phyloP scores from a whole-genome alignment of 371 early-diverging fungal species.

The Mortierella sp. region DNA sequence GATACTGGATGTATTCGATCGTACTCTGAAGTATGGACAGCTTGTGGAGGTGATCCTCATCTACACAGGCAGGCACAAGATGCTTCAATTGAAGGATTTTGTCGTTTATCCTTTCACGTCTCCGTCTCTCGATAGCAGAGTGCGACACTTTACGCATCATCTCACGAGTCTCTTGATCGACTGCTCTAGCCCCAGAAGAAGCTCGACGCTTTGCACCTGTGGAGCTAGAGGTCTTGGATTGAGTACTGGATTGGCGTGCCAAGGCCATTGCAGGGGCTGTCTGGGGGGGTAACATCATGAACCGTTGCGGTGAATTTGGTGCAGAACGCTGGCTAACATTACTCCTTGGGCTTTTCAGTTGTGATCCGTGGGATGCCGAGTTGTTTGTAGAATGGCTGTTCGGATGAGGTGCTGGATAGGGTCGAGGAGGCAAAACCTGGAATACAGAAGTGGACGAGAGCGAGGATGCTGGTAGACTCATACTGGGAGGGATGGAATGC shows the following conservation, averaged over 20 bases:
- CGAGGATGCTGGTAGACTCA: slow-evolving; percentile 30
- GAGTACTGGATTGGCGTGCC: slow-evolving; percentile 17
- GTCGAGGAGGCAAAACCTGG: slow-evolving; percentile 16
- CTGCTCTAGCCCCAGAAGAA: slow-evolving; percentile 21
- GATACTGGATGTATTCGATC: slow-evolving; percentile 77
- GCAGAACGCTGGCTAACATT: slow-evolving; percentile 13
- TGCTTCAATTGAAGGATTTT: slow-evolving; percentile 62
- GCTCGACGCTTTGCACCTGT: slow-evolving; percentile 23
- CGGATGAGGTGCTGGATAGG: slow-evolving; percentile 26
- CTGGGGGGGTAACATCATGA: slow-evolving; percentile 45
- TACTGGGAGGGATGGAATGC: slow-evolving; percentile 17
- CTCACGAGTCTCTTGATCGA: slow-evolving; percentile 56
- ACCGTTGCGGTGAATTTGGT: slow-evolving; percentile 26
- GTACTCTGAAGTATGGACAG: slow-evolving; percentile 78
- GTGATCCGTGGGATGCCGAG: slow-evolving; percentile 3
- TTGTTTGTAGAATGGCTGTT: background rate
- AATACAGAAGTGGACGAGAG: slow-evolving; percentile 33
- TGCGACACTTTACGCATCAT: slow-evolving; percentile 76
- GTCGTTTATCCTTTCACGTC: slow-evolving; percentile 83
- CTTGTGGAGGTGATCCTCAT: slow-evolving; percentile 78
- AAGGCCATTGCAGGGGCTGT: slow-evolving; percentile 25
- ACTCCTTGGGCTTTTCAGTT: slow-evolving; percentile 6
- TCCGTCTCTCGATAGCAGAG: slow-evolving; percentile 80
- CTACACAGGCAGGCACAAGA: slow-evolving; percentile 66
- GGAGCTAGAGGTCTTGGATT: slow-evolving; percentile 6